These are phyloP conservation scores for Dryas octopetala DNA, from an alignment of 306 rosid species.

Conservation along the genomic window DNA sequence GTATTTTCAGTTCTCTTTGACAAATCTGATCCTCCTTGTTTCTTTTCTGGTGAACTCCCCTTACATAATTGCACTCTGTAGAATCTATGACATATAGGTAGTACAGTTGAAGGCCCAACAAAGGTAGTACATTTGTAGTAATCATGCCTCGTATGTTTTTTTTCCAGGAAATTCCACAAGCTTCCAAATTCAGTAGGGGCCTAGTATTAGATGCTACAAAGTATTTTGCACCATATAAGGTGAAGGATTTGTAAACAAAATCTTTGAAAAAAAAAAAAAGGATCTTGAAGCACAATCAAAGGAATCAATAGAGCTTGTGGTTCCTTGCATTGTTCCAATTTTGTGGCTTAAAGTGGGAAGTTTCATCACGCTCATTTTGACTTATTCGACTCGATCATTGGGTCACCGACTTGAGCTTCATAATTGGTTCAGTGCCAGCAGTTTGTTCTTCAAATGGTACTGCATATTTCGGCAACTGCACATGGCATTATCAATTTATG, in stretches of 20 bases:
- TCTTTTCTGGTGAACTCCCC: neutral
- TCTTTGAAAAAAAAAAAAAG: neutral
- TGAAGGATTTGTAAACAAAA: neutral
- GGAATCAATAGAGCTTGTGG: neutral
- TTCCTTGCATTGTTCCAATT: neutral
- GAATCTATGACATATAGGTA: neutral
- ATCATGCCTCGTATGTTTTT: neutral
- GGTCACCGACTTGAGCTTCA: conserved; percentile 1
- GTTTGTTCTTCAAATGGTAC: neutral
- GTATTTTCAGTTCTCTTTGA: too few species aligned
- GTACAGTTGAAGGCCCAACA: neutral
- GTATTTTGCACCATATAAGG: neutral
- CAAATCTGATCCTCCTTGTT: neutral
- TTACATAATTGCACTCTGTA: neutral
- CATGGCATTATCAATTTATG: conserved; percentile 6
- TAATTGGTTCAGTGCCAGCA: conserved; percentile 7
- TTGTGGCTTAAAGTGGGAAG: neutral
- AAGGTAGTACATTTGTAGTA: neutral
- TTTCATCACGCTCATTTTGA: neutral
- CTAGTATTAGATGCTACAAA: neutral
- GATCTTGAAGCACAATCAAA: neutral
- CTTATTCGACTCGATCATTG: neutral
- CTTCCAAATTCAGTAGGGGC: neutral
- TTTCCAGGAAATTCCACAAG: neutral
- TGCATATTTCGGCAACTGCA: neutral